Conservation (phyloP, 768 basidiomycete genomes). For the Amanita phalloides region DNA sequence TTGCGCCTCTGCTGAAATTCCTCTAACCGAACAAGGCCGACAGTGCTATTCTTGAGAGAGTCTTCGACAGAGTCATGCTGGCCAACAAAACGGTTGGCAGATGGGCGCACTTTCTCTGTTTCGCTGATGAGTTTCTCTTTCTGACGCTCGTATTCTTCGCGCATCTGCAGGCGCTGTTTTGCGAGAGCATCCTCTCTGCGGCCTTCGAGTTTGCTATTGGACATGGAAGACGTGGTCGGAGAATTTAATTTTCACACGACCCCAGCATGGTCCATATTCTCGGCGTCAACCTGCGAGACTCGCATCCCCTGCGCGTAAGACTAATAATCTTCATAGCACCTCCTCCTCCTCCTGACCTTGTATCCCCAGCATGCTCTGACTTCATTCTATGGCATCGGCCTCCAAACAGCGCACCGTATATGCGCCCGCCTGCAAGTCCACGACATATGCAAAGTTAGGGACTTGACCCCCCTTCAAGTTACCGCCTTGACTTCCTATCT, state of each 20-base stretch:
- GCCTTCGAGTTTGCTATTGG: conserved; percentile 70
- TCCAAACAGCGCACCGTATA: conserved; percentile 61
- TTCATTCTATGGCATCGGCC: conserved; percentile 82
- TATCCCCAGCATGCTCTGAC: conserved; percentile 72
- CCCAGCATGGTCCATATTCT: conserved; percentile 75
- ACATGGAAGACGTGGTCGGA: conserved; percentile 36
- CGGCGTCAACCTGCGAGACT: conserved; percentile 73
- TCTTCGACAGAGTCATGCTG: conserved; percentile 95
- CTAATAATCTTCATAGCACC: background rate
- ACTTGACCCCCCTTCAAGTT: conserved; percentile 79
- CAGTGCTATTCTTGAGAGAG: conserved; percentile 78
- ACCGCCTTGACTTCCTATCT: conserved; percentile 91
- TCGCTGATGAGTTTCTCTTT: conserved; percentile 76
- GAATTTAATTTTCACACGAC: conserved; percentile 3
- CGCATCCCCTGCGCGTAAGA: conserved; percentile 63
- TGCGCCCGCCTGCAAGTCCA: conserved; percentile 93
- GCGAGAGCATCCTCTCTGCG: conserved; percentile 77
- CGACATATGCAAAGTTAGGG: conserved; percentile 67
- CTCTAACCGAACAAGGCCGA: conserved; percentile 85
- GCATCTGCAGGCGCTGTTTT: conserved; percentile 72
- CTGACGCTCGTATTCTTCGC: conserved; percentile 75
- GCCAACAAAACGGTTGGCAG: conserved; percentile 81
- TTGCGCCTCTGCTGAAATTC: conserved; percentile 87
- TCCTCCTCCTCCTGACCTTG: background rate
- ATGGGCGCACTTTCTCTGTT: conserved; percentile 88